Evolutionary conservation across 2,329 filamentous ascomycete species (phyloP).

Genomic region (Paecilomyces dactylethromorphus): DNA sequence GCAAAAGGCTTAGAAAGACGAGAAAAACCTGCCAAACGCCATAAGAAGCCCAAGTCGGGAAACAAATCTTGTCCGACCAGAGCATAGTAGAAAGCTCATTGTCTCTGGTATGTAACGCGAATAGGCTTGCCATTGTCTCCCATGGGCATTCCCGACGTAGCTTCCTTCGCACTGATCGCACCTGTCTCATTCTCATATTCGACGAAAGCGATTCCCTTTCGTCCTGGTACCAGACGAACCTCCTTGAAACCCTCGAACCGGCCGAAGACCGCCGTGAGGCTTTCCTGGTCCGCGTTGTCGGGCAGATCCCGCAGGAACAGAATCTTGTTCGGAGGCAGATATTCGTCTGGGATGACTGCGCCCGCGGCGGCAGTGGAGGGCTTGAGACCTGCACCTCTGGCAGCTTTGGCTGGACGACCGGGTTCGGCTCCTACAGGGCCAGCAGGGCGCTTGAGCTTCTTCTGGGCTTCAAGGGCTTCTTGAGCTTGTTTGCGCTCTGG

Average conservation of each 20-base stretch:
- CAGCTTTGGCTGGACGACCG: constrained; percentile 61
- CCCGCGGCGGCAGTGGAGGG: constrained; percentile 61
- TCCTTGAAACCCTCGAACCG: constrained; percentile 93
- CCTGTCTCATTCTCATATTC: constrained; percentile 89
- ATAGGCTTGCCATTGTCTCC: constrained; percentile 69
- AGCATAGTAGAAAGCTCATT: constrained; percentile 45
- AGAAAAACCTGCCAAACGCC: constrained; percentile 23
- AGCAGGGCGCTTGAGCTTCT: constrained; percentile 62
- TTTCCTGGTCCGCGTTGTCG: constrained; percentile 75
- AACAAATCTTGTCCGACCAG: constrained; percentile 10
- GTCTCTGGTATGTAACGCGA: constrained; percentile 93
- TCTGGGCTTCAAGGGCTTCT: constrained; percentile 71
- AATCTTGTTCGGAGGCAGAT: constrained; percentile 94
- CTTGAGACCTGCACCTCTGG: constrained; percentile 69
- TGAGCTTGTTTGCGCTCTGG: constrained; percentile 72
- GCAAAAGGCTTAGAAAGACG: background rate
- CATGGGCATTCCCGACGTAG: constrained; percentile 76
- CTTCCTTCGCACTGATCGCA: constrained; percentile 90
- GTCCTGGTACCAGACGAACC: constrained; percentile 78
- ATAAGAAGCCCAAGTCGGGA: constrained; percentile 10
- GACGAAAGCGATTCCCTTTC: constrained; percentile 87
- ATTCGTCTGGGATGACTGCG: constrained; percentile 89
- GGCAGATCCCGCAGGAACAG: constrained; percentile 91
- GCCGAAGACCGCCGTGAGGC: constrained; percentile 71
- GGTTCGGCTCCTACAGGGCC: constrained; percentile 38